Base-by-base conservation (phyloP, 495 filamentous ascomycete species). In the Cercophora scortea region DNA sequence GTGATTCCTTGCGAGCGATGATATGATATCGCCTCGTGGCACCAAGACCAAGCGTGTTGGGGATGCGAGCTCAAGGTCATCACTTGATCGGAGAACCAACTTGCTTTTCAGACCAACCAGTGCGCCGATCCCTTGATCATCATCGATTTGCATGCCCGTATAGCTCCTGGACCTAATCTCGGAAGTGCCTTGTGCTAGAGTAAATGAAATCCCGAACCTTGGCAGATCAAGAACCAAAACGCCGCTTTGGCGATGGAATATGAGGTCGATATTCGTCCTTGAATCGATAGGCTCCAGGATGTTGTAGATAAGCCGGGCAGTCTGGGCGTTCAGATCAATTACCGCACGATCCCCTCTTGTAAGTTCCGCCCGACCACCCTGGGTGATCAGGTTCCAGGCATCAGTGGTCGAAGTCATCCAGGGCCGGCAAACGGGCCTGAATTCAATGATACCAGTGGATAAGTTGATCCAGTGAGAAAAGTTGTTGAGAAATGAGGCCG, bases 21-120 rank as follows among this genome's bases (percentile, higher is more conserved):
- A 25, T 15, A 12, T 16, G 32, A 18, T 38, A 5, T 75, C 16
- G 0, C 78, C 80, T 32, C 77, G 62, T 1, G 79, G 81, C 1
- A 87, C 64, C 5, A 0, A 34, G 12, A 42, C n/a, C 11, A 42
- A 17, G 15, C 33, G 1, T 50, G 42, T 15, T 66, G 36, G 12
- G 45, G 54, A n/a, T 25, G 25, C 2, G 25, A 25, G 25, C 25
- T 2, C 5, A 25, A 2, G 5, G 25, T 2, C 25, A 5, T 5
- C 25, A 25, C 25, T 25, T 5, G 25, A 5, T 25, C 59, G 55
- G 0, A 86, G 64, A n/a, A 85, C 61, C 10, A 87, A 68, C 43
- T 71, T 79, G 53, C 66, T 81, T 1, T 50, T 17, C 8, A 88
- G 69, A 0, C 84, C 82, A 51, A 71, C 53, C 6, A 87, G 56